Base-by-base conservation (phyloP, 192 early-diverging fungal genomes). In the Diversispora eburnea region DNA sequence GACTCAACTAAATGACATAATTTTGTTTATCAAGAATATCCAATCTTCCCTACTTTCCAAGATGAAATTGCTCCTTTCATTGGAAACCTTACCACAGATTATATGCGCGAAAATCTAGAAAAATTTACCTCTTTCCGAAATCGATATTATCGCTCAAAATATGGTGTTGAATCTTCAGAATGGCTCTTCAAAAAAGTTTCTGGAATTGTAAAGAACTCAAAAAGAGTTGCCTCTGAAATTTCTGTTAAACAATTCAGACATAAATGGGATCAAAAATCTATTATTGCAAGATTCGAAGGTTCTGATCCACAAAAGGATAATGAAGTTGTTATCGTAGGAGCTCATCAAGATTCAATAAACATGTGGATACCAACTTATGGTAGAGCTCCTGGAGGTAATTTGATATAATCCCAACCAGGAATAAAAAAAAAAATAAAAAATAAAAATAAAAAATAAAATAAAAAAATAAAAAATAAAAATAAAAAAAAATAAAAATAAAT, bases 321-420 rank as follows among this genome's bases (percentile, higher is more conserved):
- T 58, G 85, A 90, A 66, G 81, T 87, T 1, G 93, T 95, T 4
- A 89, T 99, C 75, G 65, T 99, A 4, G 88, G 87, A 19, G 95
- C 95, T 45, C 97, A 99, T 78, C 93, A 94, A 78, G 96, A 98
- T 72, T 92, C 91, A 42, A 83, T 95, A 49, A 95, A 97, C 76
- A 83, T 88, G 83, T 92, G 87, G 89, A 80, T 94, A 47, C 96
- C 96, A 22, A 81, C 74, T 61, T 90, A 77, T 75, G 93, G 92
- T 20, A 84, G 89, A 6, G 82, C 91, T 3, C 94, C 91, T 47
- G 94, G 93, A 17, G 91, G 90, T 61, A 84, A 85, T 58, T 52
- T 43, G 20, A 25, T 59, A 22, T 59, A 39, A 25, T 25, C 1
- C 8, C 25, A 43, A 12, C 4, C 15, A 17, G 3, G 12, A 0